Percentiles rank a stretch among this genome's conserved stretches.
phyloP scores from a whole-genome alignment of 1,284 basidiomycete genomes.

The Acaromyces ingoldii region DNA sequence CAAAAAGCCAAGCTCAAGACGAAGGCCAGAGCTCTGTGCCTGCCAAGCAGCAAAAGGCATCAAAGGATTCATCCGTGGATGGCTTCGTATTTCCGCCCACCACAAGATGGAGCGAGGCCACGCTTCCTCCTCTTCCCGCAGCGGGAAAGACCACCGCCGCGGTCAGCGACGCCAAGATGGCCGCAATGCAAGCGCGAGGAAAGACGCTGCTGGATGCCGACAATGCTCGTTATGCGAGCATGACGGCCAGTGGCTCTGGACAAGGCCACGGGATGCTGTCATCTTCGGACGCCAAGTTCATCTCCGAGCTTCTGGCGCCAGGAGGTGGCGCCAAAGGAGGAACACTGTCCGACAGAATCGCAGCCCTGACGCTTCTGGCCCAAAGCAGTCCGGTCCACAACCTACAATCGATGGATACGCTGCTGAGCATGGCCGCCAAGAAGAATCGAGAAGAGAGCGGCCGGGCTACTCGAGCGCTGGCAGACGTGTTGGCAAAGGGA shows the following conservation, averaged over 20 bases:
- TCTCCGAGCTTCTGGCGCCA: constrained; percentile 32
- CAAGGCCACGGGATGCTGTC: constrained; percentile 37
- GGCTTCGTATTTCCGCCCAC: neutral
- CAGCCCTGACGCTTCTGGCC: constrained; percentile 83
- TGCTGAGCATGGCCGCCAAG: constrained; percentile 76
- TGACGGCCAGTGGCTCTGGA: constrained; percentile 37
- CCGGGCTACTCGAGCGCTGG: constrained; percentile 80
- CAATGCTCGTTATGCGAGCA: constrained; percentile 29
- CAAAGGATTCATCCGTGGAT: neutral
- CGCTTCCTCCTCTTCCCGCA: neutral
- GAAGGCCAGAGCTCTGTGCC: neutral
- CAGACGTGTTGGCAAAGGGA: constrained; percentile 78
- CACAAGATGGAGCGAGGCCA: neutral
- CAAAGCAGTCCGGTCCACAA: constrained; percentile 89
- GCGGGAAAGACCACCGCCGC: neutral
- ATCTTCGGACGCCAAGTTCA: constrained; percentile 46
- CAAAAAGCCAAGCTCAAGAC: neutral
- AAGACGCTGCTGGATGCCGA: constrained; percentile 32
- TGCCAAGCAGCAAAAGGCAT: neutral
- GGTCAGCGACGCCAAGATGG: constrained; percentile 4
- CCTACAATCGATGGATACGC: constrained; percentile 55
- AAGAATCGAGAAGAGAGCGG: constrained; percentile 85
- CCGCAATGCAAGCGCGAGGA: constrained; percentile 28
- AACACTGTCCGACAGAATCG: constrained; percentile 87
- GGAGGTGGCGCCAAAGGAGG: constrained; percentile 32